Evolutionary conservation across 371 early-diverging fungal genomes (phyloP), one percentile per base, ranked within the genome.

Genomic region (Parasitella parasitica): DNA sequence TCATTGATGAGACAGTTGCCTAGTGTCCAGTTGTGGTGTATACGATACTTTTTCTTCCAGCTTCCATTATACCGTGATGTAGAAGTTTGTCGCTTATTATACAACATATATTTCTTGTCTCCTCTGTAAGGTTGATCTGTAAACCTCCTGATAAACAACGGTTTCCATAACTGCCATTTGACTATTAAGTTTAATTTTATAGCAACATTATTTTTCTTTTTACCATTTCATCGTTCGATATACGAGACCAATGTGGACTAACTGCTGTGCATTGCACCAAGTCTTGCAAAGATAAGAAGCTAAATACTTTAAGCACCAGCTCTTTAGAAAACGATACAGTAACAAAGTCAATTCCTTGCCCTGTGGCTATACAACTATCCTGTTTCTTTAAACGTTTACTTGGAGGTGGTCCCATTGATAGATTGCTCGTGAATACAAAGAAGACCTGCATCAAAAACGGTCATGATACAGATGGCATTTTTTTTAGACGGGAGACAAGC

Each of bases 161-260:
- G 71, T 54, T 77, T 81, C 83, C 83, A 83, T n/a, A 83, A 63
- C 83, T 82, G 56, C n/a, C n/a, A n/a, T n/a, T n/a, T n/a, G n/a
- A n/a, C n/a, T n/a, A n/a, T n/a, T n/a, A n/a, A n/a, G n/a, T n/a
- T n/a, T n/a, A 38, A 1, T 38, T 27, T 22, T 32, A 8, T 22
- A 20, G 0, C 4, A 15, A 16, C 22, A 35, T 63, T n/a, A n/a
- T n/a, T n/a, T n/a, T n/a, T n/a, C n/a, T n/a, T n/a, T n/a, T n/a
- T 71, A 83, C 83, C 67, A 72, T 60, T 43, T 75, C 75, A 61
- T 83, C 83, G 22, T 76, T 81, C 20, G 80, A 76, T 13, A 81
- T 59, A 9, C 70, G 66, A 48, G 55, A 69, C 83, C 83, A 83
- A 15, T 60, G 39, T 8, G 53, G 30, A 34, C 71, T 77, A 26